Conservation (phyloP, 257 asterid species). For the Solanum rostratum region DNA sequence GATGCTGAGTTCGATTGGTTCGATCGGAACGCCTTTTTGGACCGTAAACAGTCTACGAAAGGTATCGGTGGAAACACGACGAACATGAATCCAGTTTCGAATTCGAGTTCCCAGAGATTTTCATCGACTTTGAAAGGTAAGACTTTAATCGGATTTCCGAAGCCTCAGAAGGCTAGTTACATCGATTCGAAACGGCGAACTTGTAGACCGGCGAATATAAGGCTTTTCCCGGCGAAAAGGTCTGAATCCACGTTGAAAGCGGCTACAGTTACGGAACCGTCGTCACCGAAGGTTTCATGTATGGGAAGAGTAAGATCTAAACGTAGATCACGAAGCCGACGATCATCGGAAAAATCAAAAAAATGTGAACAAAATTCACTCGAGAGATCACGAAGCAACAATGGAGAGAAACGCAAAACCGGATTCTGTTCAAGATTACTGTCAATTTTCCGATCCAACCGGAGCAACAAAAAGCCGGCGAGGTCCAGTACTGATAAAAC, state of each 20-base stretch:
- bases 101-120: slow-evolving; percentile 47
- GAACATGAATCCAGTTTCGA: slow-evolving; percentile 21
- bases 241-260: slow-evolving; percentile 31
- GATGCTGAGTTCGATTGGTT: slow-evolving; percentile 90
- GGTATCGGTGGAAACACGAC: slow-evolving; percentile 31
- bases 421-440: slow-evolving; percentile 45
- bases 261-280: slow-evolving; percentile 45
- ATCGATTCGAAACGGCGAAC: slow-evolving; percentile 33
- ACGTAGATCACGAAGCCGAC: slow-evolving; percentile 40
- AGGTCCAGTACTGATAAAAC: slow-evolving; percentile 20
- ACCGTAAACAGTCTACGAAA: slow-evolving; percentile 62
- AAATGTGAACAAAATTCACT: slow-evolving; percentile 25
- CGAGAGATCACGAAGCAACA: slow-evolving; percentile 17
- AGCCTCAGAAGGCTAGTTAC: slow-evolving; percentile 45
- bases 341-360: slow-evolving; percentile 22
- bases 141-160: slow-evolving; percentile 65
- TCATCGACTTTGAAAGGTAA: slow-evolving; percentile 26
- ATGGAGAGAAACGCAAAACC: slow-evolving; percentile 23
- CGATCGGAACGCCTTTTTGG: slow-evolving; percentile 62
- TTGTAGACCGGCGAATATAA: slow-evolving; percentile 25
- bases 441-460: slow-evolving; percentile 36
- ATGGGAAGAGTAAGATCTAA: slow-evolving; percentile 88
- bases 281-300: slow-evolving; percentile 90
- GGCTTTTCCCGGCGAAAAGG: slow-evolving; percentile 70
- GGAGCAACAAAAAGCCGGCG: slow-evolving; percentile 11